Evolutionary conservation across 257 asterid genomes (phyloP).

Genomic region (Plantago major): DNA sequence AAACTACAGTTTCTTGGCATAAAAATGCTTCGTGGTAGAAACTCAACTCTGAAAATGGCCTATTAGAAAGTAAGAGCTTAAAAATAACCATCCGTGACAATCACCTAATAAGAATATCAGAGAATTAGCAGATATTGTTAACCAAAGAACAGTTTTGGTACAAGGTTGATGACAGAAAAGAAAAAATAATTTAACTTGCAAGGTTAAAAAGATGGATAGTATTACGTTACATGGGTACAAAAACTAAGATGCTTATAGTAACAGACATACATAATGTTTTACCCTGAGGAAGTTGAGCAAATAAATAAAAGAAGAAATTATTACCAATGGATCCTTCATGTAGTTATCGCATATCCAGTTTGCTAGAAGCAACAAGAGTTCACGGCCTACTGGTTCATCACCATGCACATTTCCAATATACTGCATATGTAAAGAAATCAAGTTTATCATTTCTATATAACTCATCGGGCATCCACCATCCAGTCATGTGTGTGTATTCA

Average conservation of each 20-base stretch:
- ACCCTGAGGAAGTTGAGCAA: slow-evolving; percentile 1
- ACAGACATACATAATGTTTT: background rate
- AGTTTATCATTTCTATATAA: slow-evolving; percentile 23
- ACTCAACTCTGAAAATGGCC: background rate
- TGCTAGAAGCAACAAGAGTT: slow-evolving; percentile 73
- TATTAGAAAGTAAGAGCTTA: slow-evolving; percentile 2
- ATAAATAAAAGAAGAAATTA: slow-evolving; percentile 12
- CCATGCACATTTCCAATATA: slow-evolving; percentile 96
- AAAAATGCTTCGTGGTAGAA: background rate
- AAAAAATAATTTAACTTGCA: slow-evolving; percentile 2
- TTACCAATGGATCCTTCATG: slow-evolving; percentile 83
- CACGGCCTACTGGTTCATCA: slow-evolving; percentile 99
- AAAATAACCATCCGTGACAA: background rate
- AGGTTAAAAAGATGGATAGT: background rate
- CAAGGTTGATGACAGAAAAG: background rate
- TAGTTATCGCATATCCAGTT: slow-evolving; percentile 92
- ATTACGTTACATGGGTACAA: background rate
- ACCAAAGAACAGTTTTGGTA: slow-evolving; percentile 5
- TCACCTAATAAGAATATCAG: background rate
- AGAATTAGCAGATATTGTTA: background rate
- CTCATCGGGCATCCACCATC: too few species aligned
- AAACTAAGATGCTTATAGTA: background rate
- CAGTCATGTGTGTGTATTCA: too few species aligned
- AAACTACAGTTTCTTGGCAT: background rate
- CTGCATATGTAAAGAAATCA: slow-evolving; percentile 47